A percentile compares a stretch with the other conserved stretches of the same genome.
Conservation (phyloP, 2,329 filamentous ascomycete species). For the Seiridium cupressi region DNA sequence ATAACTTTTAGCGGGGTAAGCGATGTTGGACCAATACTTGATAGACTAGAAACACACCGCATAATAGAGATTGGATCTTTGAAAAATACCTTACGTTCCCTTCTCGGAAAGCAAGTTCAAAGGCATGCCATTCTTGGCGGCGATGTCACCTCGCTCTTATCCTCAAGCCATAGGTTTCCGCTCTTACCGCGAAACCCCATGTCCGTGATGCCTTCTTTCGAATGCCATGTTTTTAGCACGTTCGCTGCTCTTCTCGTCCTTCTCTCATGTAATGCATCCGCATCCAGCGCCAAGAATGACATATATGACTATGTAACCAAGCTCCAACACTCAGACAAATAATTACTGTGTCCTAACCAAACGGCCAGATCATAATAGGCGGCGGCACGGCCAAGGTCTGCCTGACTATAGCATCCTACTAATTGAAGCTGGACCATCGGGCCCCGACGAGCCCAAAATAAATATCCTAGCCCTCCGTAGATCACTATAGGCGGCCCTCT, state of each 20-base stretch:
- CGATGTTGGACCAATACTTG: too few species aligned
- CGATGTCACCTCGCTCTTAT: neutral
- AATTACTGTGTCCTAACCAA: neutral
- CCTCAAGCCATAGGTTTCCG: too few species aligned
- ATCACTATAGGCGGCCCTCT: constrained; percentile 18
- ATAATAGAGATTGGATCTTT: too few species aligned
- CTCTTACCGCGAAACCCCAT: too few species aligned
- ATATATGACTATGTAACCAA: neutral
- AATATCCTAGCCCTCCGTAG: constrained; percentile 26
- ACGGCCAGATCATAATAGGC: neutral
- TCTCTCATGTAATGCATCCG: too few species aligned
- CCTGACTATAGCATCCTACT: constrained; percentile 19
- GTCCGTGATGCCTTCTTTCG: too few species aligned
- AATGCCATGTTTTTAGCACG: too few species aligned
- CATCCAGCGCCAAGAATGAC: too few species aligned
- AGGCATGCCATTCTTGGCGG: neutral
- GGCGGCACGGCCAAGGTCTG: constrained; percentile 4
- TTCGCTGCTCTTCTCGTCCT: too few species aligned
- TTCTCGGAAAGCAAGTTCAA: neutral
- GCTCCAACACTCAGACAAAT: neutral
- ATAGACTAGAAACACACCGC: too few species aligned
- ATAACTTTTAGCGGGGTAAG: too few species aligned
- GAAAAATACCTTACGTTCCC: neutral
- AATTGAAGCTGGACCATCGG: constrained; percentile 27
- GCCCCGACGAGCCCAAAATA: constrained; percentile 20